These are phyloP conservation scores for Galerina sulciceps DNA, from an alignment of 768 basidiomycete genomes.

Conservation along the genomic window DNA sequence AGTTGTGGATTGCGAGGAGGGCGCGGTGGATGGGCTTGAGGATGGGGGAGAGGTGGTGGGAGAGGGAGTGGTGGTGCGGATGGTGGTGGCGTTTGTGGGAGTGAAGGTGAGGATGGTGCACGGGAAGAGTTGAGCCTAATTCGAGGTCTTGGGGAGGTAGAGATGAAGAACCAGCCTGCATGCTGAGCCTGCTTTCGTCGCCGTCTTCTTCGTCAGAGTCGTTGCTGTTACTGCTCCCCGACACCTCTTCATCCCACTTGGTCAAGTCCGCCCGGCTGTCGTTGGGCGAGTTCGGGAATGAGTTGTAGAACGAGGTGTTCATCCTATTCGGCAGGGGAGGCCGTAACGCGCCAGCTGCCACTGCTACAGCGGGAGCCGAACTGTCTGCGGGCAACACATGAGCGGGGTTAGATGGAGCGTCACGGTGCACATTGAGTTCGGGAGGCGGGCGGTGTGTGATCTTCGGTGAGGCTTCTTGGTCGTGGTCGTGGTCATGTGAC, in stretches of 20 bases:
- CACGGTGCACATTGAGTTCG: too few species aligned
- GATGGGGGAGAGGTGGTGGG: neutral
- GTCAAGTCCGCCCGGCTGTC: constrained; percentile 39
- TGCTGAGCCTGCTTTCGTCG: too few species aligned
- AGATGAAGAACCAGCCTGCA: too few species aligned
- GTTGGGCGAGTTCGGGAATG: constrained; percentile 66
- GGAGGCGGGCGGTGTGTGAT: too few species aligned
- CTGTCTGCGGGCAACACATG: too few species aligned
- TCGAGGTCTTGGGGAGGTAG: neutral
- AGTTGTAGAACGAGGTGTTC: constrained; percentile 56
- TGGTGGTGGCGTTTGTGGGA: neutral
- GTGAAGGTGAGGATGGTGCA: neutral
- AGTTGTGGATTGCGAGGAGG: neutral
- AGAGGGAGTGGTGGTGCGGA: neutral
- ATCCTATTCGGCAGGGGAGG: neutral
- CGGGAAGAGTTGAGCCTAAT: neutral
- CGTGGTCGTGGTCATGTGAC: too few species aligned
- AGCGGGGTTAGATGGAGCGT: too few species aligned
- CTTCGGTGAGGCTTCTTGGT: too few species aligned
- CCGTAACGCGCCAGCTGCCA: too few species aligned
- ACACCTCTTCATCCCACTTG: constrained; percentile 20
- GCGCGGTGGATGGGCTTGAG: neutral
- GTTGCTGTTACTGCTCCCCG: constrained; percentile 18
- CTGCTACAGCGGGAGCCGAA: too few species aligned
- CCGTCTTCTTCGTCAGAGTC: too few species aligned